Base-by-base conservation (phyloP, 345 rosid genomes). In the Brassica rapa region DNA sequence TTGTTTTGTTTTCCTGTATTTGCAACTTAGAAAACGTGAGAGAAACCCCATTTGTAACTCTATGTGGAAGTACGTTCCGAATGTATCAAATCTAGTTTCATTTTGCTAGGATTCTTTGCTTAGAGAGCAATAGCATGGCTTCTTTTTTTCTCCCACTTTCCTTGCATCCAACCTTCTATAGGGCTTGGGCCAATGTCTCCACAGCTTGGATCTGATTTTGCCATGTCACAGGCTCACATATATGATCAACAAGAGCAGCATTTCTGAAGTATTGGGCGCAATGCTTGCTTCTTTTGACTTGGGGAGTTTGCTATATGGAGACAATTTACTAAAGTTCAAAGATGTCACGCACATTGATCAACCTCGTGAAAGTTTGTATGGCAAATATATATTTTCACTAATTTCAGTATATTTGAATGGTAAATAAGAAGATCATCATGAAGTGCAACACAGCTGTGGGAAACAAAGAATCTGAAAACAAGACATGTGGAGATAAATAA, bases 391-490 rank as follows among this genome's bases (percentile, higher is more conserved):
- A 4, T 25, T 15, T 32, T 41, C 23, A 62, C 64, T 64, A 32
- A 12, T 70, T 14, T 66, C 7, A 10, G 32, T 4, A 16, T 24
- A 12, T 72, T 65, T 72, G 35, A 32, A 4, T 71, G 57, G 66
- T 41, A 41, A 46, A 76, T 75, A 56, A 12, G n/a, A 57, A 30
- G 68, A 78, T 68, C 15, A 68, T 62, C 53, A 27, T 56, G 64
- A 69, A 73, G 64, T 74, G 79, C 41, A 69, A 39, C 60, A 74
- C 79, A 80, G 82, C 79, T 62, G 78, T 80, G 82, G 73, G 74
- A 56, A 61, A 61, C 82, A 67, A 64, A 61, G 82, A 72, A 79
- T 66, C 73, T 60, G 63, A 33, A 60, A 43, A 60, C 15, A 37
- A 67, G 70, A 74, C 82, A 74, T 80, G 75, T 74, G 79, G 79